Conservation (phyloP, 2,329 filamentous ascomycete species). For the Penicillium verrucosum region DNA sequence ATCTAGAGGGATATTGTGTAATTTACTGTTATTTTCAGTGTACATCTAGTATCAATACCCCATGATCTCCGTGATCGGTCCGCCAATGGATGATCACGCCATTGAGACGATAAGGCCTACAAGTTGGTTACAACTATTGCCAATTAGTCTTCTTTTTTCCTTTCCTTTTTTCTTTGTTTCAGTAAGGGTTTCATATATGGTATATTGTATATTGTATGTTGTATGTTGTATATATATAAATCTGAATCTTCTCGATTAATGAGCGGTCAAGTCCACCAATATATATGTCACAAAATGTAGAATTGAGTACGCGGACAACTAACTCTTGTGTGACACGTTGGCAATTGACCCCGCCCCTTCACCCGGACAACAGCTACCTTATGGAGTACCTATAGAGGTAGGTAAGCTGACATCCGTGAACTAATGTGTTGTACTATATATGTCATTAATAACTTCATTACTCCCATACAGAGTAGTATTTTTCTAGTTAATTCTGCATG, state of each 20-base stretch:
- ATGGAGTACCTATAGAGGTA: no score
- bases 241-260: background rate
- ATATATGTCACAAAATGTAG: background rate
- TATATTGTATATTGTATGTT: no score
- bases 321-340: background rate
- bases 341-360: conserved; percentile 6
- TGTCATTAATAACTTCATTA: background rate
- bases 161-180: background rate
- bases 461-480: background rate
- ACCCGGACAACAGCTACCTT: background rate
- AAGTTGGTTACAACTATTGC: background rate
- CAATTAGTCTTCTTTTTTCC: background rate
- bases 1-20: background rate
- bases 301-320: background rate
- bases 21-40: conserved; percentile 4
- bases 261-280: background rate
- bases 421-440: background rate
- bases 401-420: background rate
- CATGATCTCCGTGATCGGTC: conserved; percentile 11
- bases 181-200: background rate
- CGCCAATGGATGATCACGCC: conserved; percentile 4
- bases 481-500: background rate
- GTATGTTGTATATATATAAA: background rate
- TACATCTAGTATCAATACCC: background rate
- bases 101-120: conserved; percentile 5